Conservation (phyloP, 23 red algal genomes). For the Chondrus crispus region DNA sequence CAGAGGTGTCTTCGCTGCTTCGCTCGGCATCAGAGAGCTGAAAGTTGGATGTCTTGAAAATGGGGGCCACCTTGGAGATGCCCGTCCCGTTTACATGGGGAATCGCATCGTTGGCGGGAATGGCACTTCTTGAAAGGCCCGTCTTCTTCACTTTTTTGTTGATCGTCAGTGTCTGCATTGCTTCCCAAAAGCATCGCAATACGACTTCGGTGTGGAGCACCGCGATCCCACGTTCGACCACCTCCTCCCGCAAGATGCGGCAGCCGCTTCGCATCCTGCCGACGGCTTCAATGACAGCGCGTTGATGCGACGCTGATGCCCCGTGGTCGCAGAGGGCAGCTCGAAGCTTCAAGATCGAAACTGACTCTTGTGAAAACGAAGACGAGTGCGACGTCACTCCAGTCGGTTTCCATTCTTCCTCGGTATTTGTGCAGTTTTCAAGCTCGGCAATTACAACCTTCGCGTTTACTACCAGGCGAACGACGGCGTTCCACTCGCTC, state of each 20-base stretch:
- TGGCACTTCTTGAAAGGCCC: not conserved
- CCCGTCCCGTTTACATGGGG: not conserved
- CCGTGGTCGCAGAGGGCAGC: no score
- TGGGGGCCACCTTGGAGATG: conserved; percentile 1
- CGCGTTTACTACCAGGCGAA: conserved; percentile 24
- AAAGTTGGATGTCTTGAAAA: conserved; percentile 48
- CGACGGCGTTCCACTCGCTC: conserved; percentile 44
- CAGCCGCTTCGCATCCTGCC: not conserved
- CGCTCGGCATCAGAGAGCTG: not conserved
- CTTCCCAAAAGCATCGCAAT: conserved; percentile 41
- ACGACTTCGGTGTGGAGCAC: conserved; percentile 33
- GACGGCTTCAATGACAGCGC: not conserved
- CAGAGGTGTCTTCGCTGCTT: not conserved
- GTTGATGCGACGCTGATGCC: no score
- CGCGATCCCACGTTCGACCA: conserved; percentile 38
- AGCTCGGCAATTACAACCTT: conserved; percentile 40
- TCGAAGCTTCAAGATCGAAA: no score
- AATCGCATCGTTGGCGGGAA: not conserved
- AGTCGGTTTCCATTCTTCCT: not conserved
- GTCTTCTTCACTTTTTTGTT: not conserved
- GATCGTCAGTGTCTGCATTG: not conserved
- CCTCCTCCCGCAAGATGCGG: conserved; percentile 34
- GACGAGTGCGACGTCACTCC: not conserved
- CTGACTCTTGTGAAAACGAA: not conserved
- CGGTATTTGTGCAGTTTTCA: not conserved